phyloP scores from a whole-genome alignment of 2,329 filamentous ascomycete genomes.

The Claviceps spartinae region DNA sequence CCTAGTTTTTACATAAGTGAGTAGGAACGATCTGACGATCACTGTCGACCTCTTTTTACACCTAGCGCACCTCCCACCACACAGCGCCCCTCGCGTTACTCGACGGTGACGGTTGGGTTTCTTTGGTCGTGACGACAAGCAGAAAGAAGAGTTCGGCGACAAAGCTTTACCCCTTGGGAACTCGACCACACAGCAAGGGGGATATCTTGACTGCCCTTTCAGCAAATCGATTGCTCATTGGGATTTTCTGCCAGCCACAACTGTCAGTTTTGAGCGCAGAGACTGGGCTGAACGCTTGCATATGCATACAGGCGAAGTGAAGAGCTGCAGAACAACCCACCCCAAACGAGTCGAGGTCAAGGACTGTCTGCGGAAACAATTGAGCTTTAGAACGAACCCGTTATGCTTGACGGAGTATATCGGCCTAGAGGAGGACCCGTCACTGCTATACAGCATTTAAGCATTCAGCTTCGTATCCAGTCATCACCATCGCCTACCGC shows the following conservation, averaged over 20 bases:
- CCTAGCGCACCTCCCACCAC: not conserved
- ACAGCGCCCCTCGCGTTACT: not conserved
- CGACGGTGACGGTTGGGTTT: not conserved
- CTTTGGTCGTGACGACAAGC: not conserved
- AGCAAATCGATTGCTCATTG: not conserved
- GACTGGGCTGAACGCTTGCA: not conserved
- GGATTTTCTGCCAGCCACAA: not conserved
- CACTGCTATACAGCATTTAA: not conserved
- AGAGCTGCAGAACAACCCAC: not conserved
- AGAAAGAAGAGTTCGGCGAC: not conserved
- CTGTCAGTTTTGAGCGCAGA: conserved; percentile 1
- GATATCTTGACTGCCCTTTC: not conserved
- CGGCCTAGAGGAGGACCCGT: not conserved
- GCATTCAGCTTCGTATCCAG: not conserved
- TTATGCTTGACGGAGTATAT: not conserved
- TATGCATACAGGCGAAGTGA: conserved; percentile 3
- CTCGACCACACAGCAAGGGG: not conserved
- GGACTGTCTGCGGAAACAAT: not conserved
- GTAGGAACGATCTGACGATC: not conserved
- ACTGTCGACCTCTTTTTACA: not conserved
- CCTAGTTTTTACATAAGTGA: not conserved
- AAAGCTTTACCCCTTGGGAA: not conserved
- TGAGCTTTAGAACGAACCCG: not conserved
- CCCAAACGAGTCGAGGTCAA: not conserved
- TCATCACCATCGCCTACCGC: not conserved